Evolutionary conservation across 2,329 filamentous ascomycete genomes (phyloP).

Genomic region (Fusarium nanum): DNA sequence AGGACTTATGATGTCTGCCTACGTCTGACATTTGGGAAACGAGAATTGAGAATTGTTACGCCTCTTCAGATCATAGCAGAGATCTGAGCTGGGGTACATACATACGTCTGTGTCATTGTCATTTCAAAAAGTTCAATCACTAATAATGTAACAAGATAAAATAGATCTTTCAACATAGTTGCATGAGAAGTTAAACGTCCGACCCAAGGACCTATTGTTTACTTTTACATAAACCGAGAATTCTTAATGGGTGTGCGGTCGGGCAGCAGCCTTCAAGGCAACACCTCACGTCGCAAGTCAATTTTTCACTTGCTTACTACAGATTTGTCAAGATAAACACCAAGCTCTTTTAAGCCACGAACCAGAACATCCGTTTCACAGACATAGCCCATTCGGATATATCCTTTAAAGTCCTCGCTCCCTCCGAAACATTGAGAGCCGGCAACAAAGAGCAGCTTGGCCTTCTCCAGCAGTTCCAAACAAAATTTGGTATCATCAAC

Average conservation of each 20-base stretch:
- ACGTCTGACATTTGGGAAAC: not conserved
- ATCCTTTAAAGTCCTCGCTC: conserved; percentile 75
- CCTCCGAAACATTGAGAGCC: conserved; percentile 79
- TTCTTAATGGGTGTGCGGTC: too few species aligned
- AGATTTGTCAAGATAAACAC: conserved; percentile 52
- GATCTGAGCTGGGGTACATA: not conserved
- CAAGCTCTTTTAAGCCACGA: conserved; percentile 68
- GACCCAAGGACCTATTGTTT: too few species aligned
- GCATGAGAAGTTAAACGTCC: too few species aligned
- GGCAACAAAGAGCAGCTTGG: conserved; percentile 79
- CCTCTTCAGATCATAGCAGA: not conserved
- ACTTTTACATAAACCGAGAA: too few species aligned
- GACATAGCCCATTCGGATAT: conserved; percentile 81
- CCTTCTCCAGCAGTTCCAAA: conserved; percentile 72
- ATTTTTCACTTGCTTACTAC: not conserved
- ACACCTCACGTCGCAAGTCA: too few species aligned
- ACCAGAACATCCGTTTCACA: conserved; percentile 75
- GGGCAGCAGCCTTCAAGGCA: too few species aligned
- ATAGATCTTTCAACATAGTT: too few species aligned
- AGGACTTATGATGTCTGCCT: not conserved
- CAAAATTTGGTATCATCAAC: conserved; percentile 80
- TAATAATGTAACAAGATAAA: too few species aligned
- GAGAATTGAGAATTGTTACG: not conserved
- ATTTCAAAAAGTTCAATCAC: too few species aligned
- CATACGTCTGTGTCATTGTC: too few species aligned